Percentiles rank a stretch among this genome's conserved stretches.
Conservation (phyloP, 2,329 filamentous ascomycete genomes). For the Colletotrichum tamarilloi region DNA sequence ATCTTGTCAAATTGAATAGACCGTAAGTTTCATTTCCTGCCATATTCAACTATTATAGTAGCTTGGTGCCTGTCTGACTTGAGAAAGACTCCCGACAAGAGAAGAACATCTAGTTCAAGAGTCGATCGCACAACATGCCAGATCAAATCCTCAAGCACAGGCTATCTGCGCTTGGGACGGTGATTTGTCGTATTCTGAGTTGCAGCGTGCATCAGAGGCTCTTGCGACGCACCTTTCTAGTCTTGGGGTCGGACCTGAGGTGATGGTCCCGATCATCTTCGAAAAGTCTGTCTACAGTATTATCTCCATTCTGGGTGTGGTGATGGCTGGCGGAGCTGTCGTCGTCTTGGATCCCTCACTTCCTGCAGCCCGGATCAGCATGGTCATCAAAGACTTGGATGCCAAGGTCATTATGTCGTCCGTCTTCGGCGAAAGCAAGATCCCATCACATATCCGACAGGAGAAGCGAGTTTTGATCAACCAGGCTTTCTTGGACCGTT, state of each 20-base stretch:
- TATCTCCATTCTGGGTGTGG: slow-evolving; percentile 19
- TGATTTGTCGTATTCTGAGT: slow-evolving; percentile 1
- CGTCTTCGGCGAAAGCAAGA: background rate
- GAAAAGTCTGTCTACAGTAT: slow-evolving; percentile 27
- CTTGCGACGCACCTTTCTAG: background rate
- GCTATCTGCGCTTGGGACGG: slow-evolving; percentile 25
- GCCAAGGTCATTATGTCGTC: slow-evolving; percentile 14
- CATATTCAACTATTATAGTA: too few species aligned
- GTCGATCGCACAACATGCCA: background rate
- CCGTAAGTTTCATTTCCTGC: background rate
- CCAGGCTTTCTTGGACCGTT: background rate
- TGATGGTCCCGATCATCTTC: slow-evolving; percentile 24
- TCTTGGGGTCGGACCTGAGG: slow-evolving; percentile 36
- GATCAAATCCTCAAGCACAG: background rate
- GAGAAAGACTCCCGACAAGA: background rate
- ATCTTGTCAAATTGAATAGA: slow-evolving; percentile 11
- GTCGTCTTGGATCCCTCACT: slow-evolving; percentile 23
- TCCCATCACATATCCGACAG: background rate
- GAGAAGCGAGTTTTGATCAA: background rate
- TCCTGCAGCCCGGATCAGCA: background rate
- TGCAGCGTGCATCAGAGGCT: background rate
- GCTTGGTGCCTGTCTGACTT: background rate
- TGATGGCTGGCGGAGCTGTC: slow-evolving; percentile 15
- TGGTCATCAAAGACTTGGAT: slow-evolving; percentile 16
- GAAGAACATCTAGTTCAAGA: background rate